These are phyloP conservation scores for Cyathus striatus DNA, from an alignment of 768 basidiomycete species.

Conservation along the genomic window DNA sequence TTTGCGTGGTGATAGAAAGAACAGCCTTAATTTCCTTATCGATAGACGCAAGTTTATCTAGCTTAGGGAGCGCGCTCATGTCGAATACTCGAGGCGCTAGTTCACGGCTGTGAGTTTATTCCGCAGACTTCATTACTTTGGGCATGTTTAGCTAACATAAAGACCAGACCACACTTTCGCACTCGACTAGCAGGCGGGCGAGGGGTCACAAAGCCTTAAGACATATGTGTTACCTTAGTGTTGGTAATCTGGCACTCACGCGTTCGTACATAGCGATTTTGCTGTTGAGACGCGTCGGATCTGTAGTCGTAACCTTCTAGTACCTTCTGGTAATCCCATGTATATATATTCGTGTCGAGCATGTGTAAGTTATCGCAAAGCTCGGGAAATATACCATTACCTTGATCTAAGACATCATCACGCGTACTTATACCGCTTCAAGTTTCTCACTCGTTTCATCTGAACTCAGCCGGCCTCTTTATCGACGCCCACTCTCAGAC, in stretches of 20 bases:
- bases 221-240: not conserved
- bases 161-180: slow-evolving; percentile 6
- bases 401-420: no score
- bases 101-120: slow-evolving; percentile 68
- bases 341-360: no score
- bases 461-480: slow-evolving; percentile 1
- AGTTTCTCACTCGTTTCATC: no score
- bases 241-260: not conserved
- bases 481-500: slow-evolving; percentile 5
- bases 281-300: not conserved
- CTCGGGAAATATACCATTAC: no score
- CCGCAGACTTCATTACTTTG: not conserved
- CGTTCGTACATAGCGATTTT: not conserved
- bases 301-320: not conserved
- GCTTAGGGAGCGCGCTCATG: slow-evolving; percentile 72
- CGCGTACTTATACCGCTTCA: no score
- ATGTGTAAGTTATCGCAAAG: no score
- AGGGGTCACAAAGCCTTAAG: not conserved
- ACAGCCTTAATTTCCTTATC: slow-evolving; percentile 1
- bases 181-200: slow-evolving; percentile 5
- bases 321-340: not conserved
- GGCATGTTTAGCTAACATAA: not conserved
- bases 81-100: slow-evolving; percentile 67
- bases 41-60: slow-evolving; percentile 68
- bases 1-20: not conserved